Conservation (phyloP, 2,329 filamentous ascomycete genomes). For the Botrytis fragariae region DNA sequence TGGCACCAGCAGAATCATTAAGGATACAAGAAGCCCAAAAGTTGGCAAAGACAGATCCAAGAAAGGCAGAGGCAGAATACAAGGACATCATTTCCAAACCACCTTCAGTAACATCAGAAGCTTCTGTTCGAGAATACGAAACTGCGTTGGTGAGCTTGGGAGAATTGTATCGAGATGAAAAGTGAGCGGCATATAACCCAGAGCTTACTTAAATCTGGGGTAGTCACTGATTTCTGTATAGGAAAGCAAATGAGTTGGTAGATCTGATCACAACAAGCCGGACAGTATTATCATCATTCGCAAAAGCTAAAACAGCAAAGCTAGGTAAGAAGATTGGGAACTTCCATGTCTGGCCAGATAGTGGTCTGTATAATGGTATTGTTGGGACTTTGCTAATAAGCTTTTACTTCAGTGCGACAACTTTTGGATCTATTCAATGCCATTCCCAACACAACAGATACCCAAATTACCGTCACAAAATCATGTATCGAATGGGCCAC, state of each 20-base stretch:
- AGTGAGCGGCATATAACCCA: slow-evolving; percentile 49
- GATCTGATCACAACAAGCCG: slow-evolving; percentile 87
- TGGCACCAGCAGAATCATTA: slow-evolving; percentile 58
- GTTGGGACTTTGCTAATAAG: slow-evolving; percentile 4
- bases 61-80: slow-evolving; percentile 83
- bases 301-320: slow-evolving; percentile 98
- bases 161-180: slow-evolving; percentile 87
- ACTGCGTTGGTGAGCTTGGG: slow-evolving; percentile 82
- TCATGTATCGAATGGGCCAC: slow-evolving; percentile 99
- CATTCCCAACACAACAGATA: slow-evolving; percentile 92
- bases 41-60: slow-evolving; percentile 74
- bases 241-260: slow-evolving; percentile 80
- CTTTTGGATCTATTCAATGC: slow-evolving; percentile 91
- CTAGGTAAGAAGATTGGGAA: slow-evolving; percentile 62
- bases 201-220: slow-evolving; percentile 5
- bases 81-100: slow-evolving; percentile 85
- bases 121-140: slow-evolving; percentile 89
- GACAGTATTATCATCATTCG: slow-evolving; percentile 89
- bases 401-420: slow-evolving; percentile 71
- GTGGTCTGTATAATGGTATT: not conserved
- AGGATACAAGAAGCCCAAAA: slow-evolving; percentile 87
- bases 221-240: slow-evolving; percentile 42
- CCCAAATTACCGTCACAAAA: slow-evolving; percentile 92
- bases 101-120: slow-evolving; percentile 77
- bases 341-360: not conserved